Evolutionary conservation across 2,329 filamentous ascomycete species (phyloP), one percentile per base, ranked within the genome.

Genomic region (Colletotrichum scovillei): DNA sequence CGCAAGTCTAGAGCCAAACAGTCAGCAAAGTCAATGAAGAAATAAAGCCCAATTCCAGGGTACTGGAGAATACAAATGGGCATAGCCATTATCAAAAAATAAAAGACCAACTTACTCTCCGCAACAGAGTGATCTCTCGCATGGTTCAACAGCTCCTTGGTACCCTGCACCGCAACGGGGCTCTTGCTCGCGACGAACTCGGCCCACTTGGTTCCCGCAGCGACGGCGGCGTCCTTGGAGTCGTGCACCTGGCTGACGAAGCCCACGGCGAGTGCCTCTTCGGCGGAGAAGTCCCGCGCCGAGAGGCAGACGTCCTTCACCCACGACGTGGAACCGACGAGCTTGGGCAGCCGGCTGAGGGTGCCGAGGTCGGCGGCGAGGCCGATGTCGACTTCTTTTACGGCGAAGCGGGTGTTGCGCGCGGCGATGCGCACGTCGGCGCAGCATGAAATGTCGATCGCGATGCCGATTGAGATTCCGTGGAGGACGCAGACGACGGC

Each of bases 101-200:
- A 35, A 63, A 26, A n/a, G n/a, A 24, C 69, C 57, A 26, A 87
- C 89, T 80, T 81, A 92, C 92, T 94, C 77, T 97, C 95, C 58
- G 89, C 90, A 32, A 97, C 90, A 2, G 88, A 87, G 81, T 95
- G 91, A 81, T 97, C 95, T 78, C 94, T 88, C 42, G 92, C 93
- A 79, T 92, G 94, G 82, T 97, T 95, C 79, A 98, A 80, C 75
- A 97, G 83, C 84, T 97, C 93, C 86, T 98, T 98, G 9, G 95
- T 97, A 6, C 94, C 92, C 85, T 95, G 91, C 75, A 96, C 93
- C 1, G 95, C 95, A 26, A 98, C 92, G 0, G 96, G 96, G 79
- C 94, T 97, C 88, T 98, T 98, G 22, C 81, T 85, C 32, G 94
- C 93, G 72, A 98, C 89, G 78, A 91, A 78, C 12, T 79, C 83